Evolutionary conservation across 768 basidiomycete genomes (phyloP), one percentile per base, ranked within the genome.

Genomic region (Tylopilus sp.): DNA sequence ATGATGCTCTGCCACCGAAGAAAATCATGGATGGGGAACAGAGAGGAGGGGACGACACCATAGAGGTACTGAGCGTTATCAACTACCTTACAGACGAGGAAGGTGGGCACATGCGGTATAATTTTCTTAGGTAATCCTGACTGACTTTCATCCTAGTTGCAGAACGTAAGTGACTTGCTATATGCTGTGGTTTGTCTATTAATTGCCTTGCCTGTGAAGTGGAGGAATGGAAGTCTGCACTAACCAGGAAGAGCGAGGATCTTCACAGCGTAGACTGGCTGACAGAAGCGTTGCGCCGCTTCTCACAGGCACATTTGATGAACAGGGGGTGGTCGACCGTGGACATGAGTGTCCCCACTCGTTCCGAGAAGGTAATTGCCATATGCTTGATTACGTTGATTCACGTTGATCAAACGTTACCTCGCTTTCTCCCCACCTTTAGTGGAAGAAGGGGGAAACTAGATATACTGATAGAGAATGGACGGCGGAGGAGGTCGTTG

Each of bases 361-460:
- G 83, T 11, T 53, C 71, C 5, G 84, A 86, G 66, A 90, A 87
- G 82, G 90, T 91, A 63, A 45, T 59, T 50, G 11, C 36, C 28
- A 43, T 25, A 11, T n/a, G 38, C n/a, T 47, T 21, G 24, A 55
- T 54, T 56, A 29, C 45, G 48, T 62, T 25, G 26, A 29, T 57
- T 28, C 48, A 24, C 41, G 19, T 57, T 54, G 43, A 45, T 57
- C 24, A 55, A 45, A 53, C 47, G 33, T 24, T 48, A 52, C 52
- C 19, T 50, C 51, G 31, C 50, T 50, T 46, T 13, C 9, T 45
- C 34, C 16, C 33, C 17, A 22, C 19, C 24, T 29, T 2, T 53
- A 92, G 90, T 92, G 88, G 87, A 89, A 87, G 74, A 85, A 74
- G 54, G 59, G 77, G 28, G 85, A 89, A 59, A 80, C 77, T 1